Evolutionary conservation across 345 rosid genomes (phyloP), one percentile per base, ranked within the genome.

Genomic region (Citrus mangshanensis): DNA sequence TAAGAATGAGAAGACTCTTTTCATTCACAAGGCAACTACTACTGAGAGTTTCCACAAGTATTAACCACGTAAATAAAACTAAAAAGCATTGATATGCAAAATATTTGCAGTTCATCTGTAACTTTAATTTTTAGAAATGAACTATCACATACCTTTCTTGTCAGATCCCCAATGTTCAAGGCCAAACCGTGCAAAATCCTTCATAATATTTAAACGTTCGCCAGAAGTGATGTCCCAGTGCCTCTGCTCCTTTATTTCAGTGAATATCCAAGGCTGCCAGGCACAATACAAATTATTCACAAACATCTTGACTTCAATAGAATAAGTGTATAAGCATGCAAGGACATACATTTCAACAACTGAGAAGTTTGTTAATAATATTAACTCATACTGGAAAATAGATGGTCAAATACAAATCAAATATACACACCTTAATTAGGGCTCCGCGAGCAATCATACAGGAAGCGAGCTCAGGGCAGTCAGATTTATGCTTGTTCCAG

Each of bases 151-250:
- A 92, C 97, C 99, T 87, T 94, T 93, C 40, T 83, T 86, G 79
- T 96, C 98, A 30, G 99, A 96, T 73, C 98, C 98, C 99, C 98
- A 96, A 74, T 96, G 98, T 77, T 96, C 85, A 64, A 96, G 95
- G 60, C 99, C 97, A 87, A 83, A 89, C 37, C 80, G 93, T 19
- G 83, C 93, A 62, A 87, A 94, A 77, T 96, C 97, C 87, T 96
- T 93, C 82, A 96, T 78, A 80, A 96, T 91, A 85, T 88, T 88
- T 28, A 94, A 85, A 60, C 98, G 84, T 84, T 96, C 97, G 64
- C 87, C 91, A 13, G 98, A 94, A 61, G 89, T 87, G 56, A 94
- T 96, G 85, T 96, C 99, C 98, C 99, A 93, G 79, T 89, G 92
- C 77, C 99, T 88, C 86, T 91, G 98, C 81, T 96, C 97, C 85